Evolutionary conservation across 805 yeast genomes (phyloP).

Genomic region (Metschnikowia shivogae): DNA sequence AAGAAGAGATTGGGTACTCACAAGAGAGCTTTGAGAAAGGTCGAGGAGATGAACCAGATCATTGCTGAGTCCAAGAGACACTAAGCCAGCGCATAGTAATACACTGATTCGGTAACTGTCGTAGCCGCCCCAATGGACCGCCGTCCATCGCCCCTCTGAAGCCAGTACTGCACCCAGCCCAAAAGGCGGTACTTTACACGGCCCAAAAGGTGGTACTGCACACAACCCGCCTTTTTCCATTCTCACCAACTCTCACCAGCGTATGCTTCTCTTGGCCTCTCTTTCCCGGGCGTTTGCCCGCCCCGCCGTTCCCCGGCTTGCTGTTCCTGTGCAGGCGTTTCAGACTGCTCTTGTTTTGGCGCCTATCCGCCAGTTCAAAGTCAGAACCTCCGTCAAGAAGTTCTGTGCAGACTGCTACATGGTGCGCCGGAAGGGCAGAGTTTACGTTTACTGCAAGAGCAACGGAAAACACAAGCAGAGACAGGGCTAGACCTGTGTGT

Average conservation of each 20-base stretch:
- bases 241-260: slow-evolving; percentile 2
- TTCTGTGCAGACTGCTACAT: slow-evolving; percentile 85
- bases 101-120: neutral
- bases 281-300: slow-evolving; percentile 15
- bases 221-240: neutral
- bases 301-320: slow-evolving; percentile 9
- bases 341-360: slow-evolving; percentile 10
- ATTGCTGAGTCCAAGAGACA: slow-evolving; percentile 97
- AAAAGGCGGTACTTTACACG: too few relatives aligned
- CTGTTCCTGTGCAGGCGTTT: slow-evolving; percentile 2
- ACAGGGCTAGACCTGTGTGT: slow-evolving; percentile 13
- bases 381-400: slow-evolving; percentile 88
- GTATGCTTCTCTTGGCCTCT: slow-evolving; percentile 17
- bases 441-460: slow-evolving; percentile 87
- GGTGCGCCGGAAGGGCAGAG: slow-evolving; percentile 93
- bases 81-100: slow-evolving; percentile 34
- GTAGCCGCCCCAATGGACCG: neutral
- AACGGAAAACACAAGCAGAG: slow-evolving; percentile 56
- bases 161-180: too few relatives aligned
- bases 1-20: slow-evolving; percentile 99
- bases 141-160: too few relatives aligned
- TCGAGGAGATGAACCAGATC: slow-evolving; percentile 95
- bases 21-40: slow-evolving; percentile 99
- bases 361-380: slow-evolving; percentile 69
- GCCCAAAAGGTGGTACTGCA: neutral